Evolutionary conservation across 495 filamentous ascomycete genomes (phyloP).

Genomic region (Trichoderma virens): DNA sequence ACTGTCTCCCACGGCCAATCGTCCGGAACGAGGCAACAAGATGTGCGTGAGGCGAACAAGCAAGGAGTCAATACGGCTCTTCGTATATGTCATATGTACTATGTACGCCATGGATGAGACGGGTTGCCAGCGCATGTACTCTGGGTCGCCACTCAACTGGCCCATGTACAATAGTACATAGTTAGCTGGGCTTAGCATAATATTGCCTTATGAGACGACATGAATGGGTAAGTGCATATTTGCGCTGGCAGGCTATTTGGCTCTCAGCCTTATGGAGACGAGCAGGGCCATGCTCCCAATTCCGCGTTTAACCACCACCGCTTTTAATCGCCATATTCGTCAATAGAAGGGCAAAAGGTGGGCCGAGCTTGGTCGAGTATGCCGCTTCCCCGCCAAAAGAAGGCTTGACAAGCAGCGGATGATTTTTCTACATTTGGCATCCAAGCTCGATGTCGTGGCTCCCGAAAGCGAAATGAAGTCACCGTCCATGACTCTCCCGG

Average conservation of each 20-base stretch:
- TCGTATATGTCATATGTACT: neutral
- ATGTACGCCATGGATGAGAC: neutral
- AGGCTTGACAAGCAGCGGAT: neutral
- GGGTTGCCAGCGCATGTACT: neutral
- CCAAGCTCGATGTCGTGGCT: neutral
- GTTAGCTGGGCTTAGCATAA: neutral
- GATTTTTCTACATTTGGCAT: neutral
- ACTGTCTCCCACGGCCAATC: neutral
- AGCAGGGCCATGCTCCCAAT: neutral
- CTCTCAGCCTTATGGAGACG: neutral
- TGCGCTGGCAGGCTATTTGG: neutral
- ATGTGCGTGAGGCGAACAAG: too few relatives aligned
- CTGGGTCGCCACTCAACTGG: neutral
- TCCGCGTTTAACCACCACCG: neutral
- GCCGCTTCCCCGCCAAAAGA: neutral
- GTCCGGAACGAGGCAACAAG: neutral
- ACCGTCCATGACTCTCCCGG: neutral
- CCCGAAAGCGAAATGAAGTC: neutral
- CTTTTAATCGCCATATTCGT: neutral
- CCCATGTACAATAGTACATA: too few relatives aligned
- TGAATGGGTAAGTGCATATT: neutral
- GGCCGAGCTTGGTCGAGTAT: neutral
- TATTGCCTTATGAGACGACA: neutral
- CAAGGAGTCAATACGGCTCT: neutral
- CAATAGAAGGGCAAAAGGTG: neutral